These are phyloP conservation scores for Mycena maculata DNA, from an alignment of 768 basidiomycete genomes.

Conservation along the genomic window DNA sequence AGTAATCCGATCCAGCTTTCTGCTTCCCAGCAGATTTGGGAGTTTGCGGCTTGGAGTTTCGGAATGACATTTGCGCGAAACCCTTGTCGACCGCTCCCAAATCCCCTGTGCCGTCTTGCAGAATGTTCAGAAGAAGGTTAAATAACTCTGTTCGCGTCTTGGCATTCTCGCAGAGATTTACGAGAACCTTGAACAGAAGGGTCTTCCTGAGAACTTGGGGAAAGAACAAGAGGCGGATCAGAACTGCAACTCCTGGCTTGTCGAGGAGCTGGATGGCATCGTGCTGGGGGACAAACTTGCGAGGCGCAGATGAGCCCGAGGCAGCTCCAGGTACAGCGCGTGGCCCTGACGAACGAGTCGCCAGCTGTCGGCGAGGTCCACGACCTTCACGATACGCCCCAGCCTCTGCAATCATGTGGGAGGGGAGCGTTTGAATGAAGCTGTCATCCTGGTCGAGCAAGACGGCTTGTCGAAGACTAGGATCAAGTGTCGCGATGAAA, in stretches of 20 bases:
- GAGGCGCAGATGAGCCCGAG: conserved; percentile 46
- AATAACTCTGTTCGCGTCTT: conserved; percentile 93
- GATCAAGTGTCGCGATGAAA: conserved; percentile 93
- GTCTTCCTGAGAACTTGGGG: conserved; percentile 91
- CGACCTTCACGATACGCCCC: conserved; percentile 73
- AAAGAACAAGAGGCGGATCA: conserved; percentile 95
- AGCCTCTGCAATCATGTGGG: conserved; percentile 89
- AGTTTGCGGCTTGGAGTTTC: conserved; percentile 61
- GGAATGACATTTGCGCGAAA: conserved; percentile 91
- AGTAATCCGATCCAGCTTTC: conserved; percentile 65
- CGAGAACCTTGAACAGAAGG: conserved; percentile 87
- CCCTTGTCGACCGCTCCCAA: conserved; percentile 92
- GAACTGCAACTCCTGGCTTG: conserved; percentile 86
- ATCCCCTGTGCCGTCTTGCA: conserved; percentile 96
- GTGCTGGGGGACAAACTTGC: conserved; percentile 70
- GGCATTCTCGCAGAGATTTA: conserved; percentile 95
- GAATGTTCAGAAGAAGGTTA: conserved; percentile 91
- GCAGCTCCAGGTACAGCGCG: conserved; percentile 43
- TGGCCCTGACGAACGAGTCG: conserved; percentile 45
- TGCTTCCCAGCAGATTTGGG: conserved; percentile 79
- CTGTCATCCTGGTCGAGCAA: conserved; percentile 90
- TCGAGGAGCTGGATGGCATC: conserved; percentile 96
- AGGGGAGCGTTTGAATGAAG: conserved; percentile 83
- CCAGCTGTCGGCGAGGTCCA: conserved; percentile 47
- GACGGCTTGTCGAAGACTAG: conserved; percentile 89